phyloP scores from a whole-genome alignment of 2,329 filamentous ascomycete species.

The Albophoma yamanashiensis region DNA sequence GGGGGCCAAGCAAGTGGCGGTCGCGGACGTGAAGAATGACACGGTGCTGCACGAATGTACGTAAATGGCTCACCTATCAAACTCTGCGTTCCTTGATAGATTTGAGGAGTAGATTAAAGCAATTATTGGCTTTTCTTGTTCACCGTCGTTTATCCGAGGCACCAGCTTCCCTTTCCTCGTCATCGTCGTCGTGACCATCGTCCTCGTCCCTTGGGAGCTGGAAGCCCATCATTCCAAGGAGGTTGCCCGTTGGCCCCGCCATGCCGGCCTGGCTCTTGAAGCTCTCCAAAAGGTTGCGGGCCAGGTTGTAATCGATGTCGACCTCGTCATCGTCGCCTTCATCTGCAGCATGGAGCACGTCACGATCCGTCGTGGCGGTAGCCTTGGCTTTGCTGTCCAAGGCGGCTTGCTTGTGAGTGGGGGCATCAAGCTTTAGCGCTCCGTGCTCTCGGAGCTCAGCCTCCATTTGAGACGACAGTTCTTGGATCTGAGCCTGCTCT shows the following conservation, averaged over 20 bases:
- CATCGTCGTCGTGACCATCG: constrained; percentile 25
- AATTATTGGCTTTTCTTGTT: not conserved
- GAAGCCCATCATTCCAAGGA: constrained; percentile 79
- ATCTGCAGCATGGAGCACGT: constrained; percentile 34
- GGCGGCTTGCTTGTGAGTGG: constrained; percentile 12
- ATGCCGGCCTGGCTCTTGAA: constrained; percentile 84
- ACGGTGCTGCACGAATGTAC: not conserved
- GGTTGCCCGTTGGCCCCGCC: constrained; percentile 76
- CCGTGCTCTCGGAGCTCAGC: constrained; percentile 41
- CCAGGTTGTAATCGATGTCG: constrained; percentile 76
- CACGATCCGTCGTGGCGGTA: constrained; percentile 5
- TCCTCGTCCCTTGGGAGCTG: constrained; percentile 71
- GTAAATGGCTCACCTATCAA: not conserved
- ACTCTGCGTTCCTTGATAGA: not conserved
- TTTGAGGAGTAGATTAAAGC: not conserved
- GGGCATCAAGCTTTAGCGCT: constrained; percentile 30
- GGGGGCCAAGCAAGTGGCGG: not conserved
- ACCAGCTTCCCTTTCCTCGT: not conserved
- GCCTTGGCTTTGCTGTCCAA: constrained; percentile 8
- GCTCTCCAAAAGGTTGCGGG: constrained; percentile 82
- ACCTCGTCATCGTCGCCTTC: constrained; percentile 49
- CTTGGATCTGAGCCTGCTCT: constrained; percentile 51
- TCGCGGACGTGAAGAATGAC: not conserved
- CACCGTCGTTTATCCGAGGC: not conserved
- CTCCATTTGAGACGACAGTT: constrained; percentile 60